These are phyloP conservation scores for Dactylellina cionopaga DNA, from an alignment of 2,329 filamentous ascomycete genomes.

Conservation along the genomic window DNA sequence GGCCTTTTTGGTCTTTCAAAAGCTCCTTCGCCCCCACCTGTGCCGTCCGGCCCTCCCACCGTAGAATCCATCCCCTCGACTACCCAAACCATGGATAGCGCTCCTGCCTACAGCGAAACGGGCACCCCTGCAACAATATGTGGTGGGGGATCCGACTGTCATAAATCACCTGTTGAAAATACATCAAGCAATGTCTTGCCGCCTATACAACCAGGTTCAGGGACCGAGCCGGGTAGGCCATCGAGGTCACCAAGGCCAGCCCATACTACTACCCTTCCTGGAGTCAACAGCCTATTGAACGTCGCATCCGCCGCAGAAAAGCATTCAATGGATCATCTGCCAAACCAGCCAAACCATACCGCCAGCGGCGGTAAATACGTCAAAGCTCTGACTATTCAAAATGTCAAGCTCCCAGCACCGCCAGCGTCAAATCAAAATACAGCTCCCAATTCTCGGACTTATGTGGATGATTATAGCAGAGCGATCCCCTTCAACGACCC, in stretches of 20 bases:
- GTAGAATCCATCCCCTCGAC: slow-evolving; percentile 42
- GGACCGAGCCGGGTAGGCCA: too few relatives aligned
- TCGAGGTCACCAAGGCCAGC: slow-evolving; percentile 24
- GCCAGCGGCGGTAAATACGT: slow-evolving; percentile 9
- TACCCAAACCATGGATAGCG: slow-evolving; percentile 27
- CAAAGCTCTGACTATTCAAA: slow-evolving; percentile 18
- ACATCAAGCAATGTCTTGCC: slow-evolving; percentile 25
- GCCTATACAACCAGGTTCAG: slow-evolving; percentile 19
- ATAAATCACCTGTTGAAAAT: slow-evolving; percentile 36
- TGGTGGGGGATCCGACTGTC: slow-evolving; percentile 17
- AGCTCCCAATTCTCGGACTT: slow-evolving; percentile 20
- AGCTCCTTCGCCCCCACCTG: slow-evolving; percentile 31
- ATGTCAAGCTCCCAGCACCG: slow-evolving; percentile 11
- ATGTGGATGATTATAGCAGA: slow-evolving; percentile 30
- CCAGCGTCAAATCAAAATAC: slow-evolving; percentile 4
- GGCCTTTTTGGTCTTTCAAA: slow-evolving; percentile 43
- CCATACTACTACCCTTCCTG: slow-evolving; percentile 21
- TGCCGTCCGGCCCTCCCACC: slow-evolving; percentile 39
- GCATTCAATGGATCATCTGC: slow-evolving; percentile 30
- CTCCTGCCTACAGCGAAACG: slow-evolving; percentile 26
- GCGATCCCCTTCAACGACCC: slow-evolving; percentile 27
- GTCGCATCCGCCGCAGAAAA: slow-evolving; percentile 33
- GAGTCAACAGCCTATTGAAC: slow-evolving; percentile 31
- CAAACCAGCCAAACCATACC: slow-evolving; percentile 6
- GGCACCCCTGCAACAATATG: slow-evolving; percentile 39